phyloP scores from a whole-genome alignment of 805 yeast genomes.

The Zygoascus bituminiphila region DNA sequence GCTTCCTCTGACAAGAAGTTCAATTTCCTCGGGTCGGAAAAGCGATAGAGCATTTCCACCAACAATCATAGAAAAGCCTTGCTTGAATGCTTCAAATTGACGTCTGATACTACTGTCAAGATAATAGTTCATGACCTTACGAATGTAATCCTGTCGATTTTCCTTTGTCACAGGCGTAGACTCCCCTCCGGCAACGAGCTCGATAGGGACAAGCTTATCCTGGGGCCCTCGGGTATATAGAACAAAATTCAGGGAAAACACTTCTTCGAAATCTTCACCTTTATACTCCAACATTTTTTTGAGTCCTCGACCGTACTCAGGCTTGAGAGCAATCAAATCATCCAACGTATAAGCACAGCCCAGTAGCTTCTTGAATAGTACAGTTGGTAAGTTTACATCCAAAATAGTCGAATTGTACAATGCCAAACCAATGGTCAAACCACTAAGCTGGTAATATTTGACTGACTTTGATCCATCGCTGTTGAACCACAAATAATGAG shows the following conservation, averaged over 20 bases:
- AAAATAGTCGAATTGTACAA: conserved; percentile 83
- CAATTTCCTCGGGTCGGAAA: conserved; percentile 76
- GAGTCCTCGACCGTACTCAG: conserved; percentile 51
- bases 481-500: conserved; percentile 67
- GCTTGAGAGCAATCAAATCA: conserved; percentile 64
- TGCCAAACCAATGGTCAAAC: conserved; percentile 83
- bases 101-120: conserved; percentile 44
- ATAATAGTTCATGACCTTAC: conserved; percentile 52
- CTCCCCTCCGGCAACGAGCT: conserved; percentile 54
- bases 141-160: conserved; percentile 55
- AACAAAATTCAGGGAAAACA: conserved; percentile 55
- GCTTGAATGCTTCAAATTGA: conserved; percentile 51
- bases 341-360: conserved; percentile 44
- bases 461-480: conserved; percentile 16
- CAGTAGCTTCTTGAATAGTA: conserved; percentile 67
- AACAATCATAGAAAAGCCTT: conserved; percentile 68
- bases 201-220: conserved; percentile 37
- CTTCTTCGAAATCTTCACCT: conserved; percentile 35
- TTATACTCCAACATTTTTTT: conserved; percentile 38
- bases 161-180: conserved; percentile 44
- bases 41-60: conserved; percentile 75
- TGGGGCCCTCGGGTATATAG: conserved; percentile 42
- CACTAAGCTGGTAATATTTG: conserved; percentile 57
- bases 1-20: conserved; percentile 68
- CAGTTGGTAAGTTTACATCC: conserved; percentile 69